Base-by-base conservation (phyloP, 1,284 basidiomycete genomes). In the Austroboletus olivaceoglutinosus region DNA sequence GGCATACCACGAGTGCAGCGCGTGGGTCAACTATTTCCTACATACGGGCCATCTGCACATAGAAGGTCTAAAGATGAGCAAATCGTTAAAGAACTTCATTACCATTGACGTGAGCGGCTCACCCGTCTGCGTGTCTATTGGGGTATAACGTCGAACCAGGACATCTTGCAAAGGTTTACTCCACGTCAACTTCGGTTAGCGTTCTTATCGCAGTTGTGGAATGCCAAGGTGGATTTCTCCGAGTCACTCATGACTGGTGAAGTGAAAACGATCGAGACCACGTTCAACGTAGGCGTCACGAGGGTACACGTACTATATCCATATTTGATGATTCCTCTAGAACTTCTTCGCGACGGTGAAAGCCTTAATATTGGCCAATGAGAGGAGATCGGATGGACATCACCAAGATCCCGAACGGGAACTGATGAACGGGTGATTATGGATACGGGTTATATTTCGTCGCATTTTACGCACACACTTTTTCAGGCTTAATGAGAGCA, bases 11-110 rank as follows among this genome's bases (percentile, higher is more conserved):
- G 83, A 90, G 56, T 97, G 93, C 74, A 72, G 77, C 27, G 83
- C 94, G 65, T 99, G 97, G 97, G 93, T 99, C 63, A 98, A 98
- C 71, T 99, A 99, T 71, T 99, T 99, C 75, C 73, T 99, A 48
- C 97, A 99, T 71, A 99, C 96, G 0, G 97, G 97, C 5, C 97
- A 99, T 74, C 76, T 99, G 33, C 95, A 99, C 71, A 99, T 99
- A 62, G 95, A 98, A 70, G 97, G 97, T 18, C 76, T 98, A 55
- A 99, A 99, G 72, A 99, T 99, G 97, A 94, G 91, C 74, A 99
- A 99, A 73, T 97, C 93, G 9, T 75, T 99, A 53, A 99, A 99
- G 72, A 99, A 99, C 69, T 99, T 99, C 64, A 98, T 99, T 64
- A 97, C 96, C 8, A 97, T 99, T 60, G 91, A 97, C 64, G 93